phyloP scores from a whole-genome alignment of 2,329 filamentous ascomycete species.

The Pestalotiopsis sp. region DNA sequence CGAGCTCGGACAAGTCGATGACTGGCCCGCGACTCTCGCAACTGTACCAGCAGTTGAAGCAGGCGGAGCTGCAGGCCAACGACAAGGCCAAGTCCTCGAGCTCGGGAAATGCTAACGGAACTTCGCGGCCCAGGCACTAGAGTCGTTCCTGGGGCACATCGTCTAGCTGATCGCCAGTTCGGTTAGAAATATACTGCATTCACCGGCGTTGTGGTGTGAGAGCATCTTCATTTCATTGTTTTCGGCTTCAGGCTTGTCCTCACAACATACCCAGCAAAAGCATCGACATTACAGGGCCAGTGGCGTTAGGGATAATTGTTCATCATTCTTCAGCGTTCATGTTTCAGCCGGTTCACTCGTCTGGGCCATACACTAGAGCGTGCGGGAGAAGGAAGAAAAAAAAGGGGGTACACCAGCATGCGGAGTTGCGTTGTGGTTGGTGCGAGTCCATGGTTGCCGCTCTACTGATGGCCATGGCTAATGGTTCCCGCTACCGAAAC shows the following conservation, averaged over 20 bases:
- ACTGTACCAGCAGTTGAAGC: constrained; percentile 35
- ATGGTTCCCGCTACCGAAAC: background rate
- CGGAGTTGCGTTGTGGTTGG: background rate
- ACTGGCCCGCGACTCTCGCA: constrained; percentile 34
- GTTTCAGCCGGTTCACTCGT: background rate
- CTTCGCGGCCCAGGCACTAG: constrained; percentile 26
- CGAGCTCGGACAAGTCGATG: constrained; percentile 30
- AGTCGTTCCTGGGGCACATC: background rate
- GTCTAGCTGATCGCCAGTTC: background rate
- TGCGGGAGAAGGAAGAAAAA: background rate
- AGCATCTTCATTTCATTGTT: constrained; percentile 29
- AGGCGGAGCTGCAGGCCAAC: constrained; percentile 26
- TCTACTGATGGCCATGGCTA: background rate
- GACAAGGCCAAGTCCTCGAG: constrained; percentile 27
- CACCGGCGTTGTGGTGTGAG: constrained; percentile 32
- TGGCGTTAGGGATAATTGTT: constrained; percentile 27
- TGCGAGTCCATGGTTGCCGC: background rate
- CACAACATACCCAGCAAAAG: constrained; percentile 36
- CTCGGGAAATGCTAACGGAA: constrained; percentile 27
- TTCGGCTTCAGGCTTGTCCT: constrained; percentile 24
- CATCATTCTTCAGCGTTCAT: background rate
- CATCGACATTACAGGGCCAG: constrained; percentile 33
- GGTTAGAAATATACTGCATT: constrained; percentile 30
- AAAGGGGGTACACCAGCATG: background rate
- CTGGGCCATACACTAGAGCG: background rate